Evolutionary conservation across 352 stramenopile genomes (phyloP).

Genomic region (Phytopythium boreale): DNA sequence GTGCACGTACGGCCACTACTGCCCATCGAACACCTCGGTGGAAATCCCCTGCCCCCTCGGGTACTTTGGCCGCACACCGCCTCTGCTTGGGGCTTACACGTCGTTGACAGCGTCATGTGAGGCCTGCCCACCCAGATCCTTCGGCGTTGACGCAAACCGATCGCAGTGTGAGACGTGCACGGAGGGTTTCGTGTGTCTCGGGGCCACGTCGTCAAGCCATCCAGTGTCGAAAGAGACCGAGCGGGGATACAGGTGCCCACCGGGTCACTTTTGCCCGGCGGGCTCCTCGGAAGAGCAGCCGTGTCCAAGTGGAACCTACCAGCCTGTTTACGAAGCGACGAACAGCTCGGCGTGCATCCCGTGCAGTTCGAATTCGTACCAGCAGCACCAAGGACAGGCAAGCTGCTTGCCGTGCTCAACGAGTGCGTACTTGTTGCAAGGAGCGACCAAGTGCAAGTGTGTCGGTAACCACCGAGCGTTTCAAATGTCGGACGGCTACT

Average conservation of each 20-base stretch:
- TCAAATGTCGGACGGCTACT: conserved; percentile 89
- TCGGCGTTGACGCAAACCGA: conserved; percentile 77
- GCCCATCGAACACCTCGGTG: conserved; percentile 39
- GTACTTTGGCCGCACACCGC: conserved; percentile 55
- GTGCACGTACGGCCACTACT: conserved; percentile 73
- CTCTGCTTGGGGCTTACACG: conserved; percentile 45
- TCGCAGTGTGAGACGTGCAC: conserved; percentile 63
- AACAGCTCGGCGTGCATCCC: conserved; percentile 59
- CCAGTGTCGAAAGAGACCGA: conserved; percentile 58
- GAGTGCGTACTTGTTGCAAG: conserved; percentile 52
- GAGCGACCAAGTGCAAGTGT: conserved; percentile 76
- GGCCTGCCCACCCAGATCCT: conserved; percentile 71
- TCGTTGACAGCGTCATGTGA: conserved; percentile 60
- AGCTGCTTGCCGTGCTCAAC: conserved; percentile 88
- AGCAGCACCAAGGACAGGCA: conserved; percentile 53
- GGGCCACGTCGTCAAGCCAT: conserved; percentile 51
- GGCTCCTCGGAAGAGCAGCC: conserved; percentile 46
- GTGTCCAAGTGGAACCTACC: conserved; percentile 81
- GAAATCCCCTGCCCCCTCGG: conserved; percentile 79
- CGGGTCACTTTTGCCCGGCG: conserved; percentile 70
- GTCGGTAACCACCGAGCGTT: conserved; percentile 88
- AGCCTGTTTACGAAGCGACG: conserved; percentile 34
- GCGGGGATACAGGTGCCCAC: conserved; percentile 81
- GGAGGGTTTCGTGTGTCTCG: conserved; percentile 85
- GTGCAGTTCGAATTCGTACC: conserved; percentile 79